Evolutionary conservation across 1,139 yeast species (phyloP), one percentile per base, ranked within the genome.

Genomic region (Blastobotrys malaysiensis): DNA sequence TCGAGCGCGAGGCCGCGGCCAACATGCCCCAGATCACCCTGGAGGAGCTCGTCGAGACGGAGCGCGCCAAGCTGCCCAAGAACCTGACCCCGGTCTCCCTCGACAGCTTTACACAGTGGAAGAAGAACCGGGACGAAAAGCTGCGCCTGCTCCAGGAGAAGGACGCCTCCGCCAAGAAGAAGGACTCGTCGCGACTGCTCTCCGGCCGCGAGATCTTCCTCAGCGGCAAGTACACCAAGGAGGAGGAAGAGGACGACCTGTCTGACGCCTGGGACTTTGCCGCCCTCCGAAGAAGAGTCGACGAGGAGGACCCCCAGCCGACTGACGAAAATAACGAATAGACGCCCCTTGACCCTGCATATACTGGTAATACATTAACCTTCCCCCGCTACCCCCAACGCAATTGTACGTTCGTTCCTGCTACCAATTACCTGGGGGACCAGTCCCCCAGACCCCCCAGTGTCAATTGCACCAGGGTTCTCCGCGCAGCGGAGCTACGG

Each of bases 41-140:
- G 64, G 99, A 95, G 73, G 99, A 95, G 61, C 93, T 93, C 70
- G 82, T 95, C 61, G 99, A 95, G 69, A 82, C 95, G 56, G 99
- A 93, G 73, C 84, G 98, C 74, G 86, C 83, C 60, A 85, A 84
- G 68, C 77, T 95, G 67, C 96, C 95, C 64, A 74, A 80, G 55
- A 79, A 82, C 52, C 79, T 90, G 66, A 91, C 97, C 1, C 97
- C 98, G 27, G 90, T 95, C 58, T 91, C 96, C 1, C 75, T 82
- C 43, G 91, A 86, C 57, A 70, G 90, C n/a, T 95, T 95, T 70
- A 79, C 79, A 46, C 79, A 79, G 65, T 95, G 99, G 99, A 91
- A 91, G 74, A 69, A 72, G 61, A 81, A 83, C 59, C 88, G 89
- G 63, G 31, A 26, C 11, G 31, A 26, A 3, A 9, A 4, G 31